These are phyloP conservation scores for Mucor plumbeus DNA, from an alignment of 371 early-diverging fungal genomes.

Conservation along the genomic window DNA sequence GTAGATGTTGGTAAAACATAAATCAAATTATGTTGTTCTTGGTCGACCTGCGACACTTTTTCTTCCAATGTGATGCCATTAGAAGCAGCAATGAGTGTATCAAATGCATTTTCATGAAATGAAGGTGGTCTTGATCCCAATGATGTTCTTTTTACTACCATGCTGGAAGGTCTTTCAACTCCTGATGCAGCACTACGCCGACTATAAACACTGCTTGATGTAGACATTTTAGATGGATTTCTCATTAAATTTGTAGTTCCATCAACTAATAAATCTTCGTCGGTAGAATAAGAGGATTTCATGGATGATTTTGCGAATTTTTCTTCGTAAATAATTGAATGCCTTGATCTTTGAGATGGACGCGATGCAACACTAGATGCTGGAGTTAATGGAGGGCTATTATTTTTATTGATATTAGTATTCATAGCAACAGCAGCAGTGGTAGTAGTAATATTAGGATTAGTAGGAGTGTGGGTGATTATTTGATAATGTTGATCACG, in stretches of 20 bases:
- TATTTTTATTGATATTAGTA: neutral
- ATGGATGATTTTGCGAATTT: slow-evolving; percentile 1
- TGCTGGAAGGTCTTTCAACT: slow-evolving; percentile 32
- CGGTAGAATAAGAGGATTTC: slow-evolving; percentile 9
- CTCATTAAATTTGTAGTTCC: slow-evolving; percentile 7
- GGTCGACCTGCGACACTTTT: neutral
- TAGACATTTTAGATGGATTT: slow-evolving; percentile 9
- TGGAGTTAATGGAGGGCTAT: slow-evolving; percentile 29
- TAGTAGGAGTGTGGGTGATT: neutral
- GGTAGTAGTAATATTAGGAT: neutral
- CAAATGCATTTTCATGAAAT: slow-evolving; percentile 20
- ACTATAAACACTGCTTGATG: slow-evolving; percentile 11
- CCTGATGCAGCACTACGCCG: slow-evolving; percentile 5
- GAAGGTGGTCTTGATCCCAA: slow-evolving; percentile 31
- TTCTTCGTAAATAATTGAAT: slow-evolving; percentile 21
- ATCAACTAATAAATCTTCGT: slow-evolving; percentile 14
- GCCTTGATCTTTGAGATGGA: slow-evolving; percentile 22
- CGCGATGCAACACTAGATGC: slow-evolving; percentile 28
- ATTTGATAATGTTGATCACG: slow-evolving; percentile 1
- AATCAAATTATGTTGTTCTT: slow-evolving; percentile 11
- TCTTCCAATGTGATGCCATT: slow-evolving; percentile 10
- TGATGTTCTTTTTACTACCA: slow-evolving; percentile 28
- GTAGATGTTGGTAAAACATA: slow-evolving; percentile 17
- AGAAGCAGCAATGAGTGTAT: slow-evolving; percentile 7
- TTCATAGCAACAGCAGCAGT: neutral